These are phyloP conservation scores for Solanum sitiens DNA, from an alignment of 257 asterid species.

Conservation along the genomic window DNA sequence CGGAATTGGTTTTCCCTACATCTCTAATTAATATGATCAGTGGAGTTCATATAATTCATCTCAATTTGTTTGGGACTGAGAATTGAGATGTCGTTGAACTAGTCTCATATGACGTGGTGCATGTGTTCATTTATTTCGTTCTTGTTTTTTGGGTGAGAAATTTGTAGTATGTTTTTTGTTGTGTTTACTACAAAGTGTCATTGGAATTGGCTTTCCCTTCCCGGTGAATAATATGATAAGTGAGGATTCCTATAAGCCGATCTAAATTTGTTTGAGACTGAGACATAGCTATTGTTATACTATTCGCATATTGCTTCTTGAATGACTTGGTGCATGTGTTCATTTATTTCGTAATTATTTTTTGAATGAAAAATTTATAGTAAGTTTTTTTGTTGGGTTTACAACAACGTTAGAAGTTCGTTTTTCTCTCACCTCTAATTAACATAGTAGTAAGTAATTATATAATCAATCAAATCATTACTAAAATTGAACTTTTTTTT, in stretches of 20 bases:
- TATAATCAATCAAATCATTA: too few relatives aligned
- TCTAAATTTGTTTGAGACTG: background rate
- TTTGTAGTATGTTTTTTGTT: constrained; percentile 41
- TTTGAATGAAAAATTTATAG: background rate
- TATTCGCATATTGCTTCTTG: background rate
- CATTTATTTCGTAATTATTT: constrained; percentile 6
- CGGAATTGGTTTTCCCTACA: constrained; percentile 74
- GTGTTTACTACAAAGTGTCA: constrained; percentile 63
- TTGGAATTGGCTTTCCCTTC: constrained; percentile 68
- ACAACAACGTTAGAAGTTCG: too few relatives aligned
- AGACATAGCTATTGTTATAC: background rate
- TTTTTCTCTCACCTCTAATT: background rate
- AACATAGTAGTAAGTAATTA: too few relatives aligned
- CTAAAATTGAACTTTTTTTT: too few relatives aligned
- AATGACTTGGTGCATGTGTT: background rate
- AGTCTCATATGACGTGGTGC: background rate
- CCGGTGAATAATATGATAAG: background rate
- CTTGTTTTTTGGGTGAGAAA: background rate
- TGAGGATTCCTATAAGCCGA: background rate
- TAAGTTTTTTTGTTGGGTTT: background rate
- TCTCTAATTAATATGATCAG: background rate
- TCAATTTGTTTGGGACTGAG: background rate
- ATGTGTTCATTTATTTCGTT: constrained; percentile 6
- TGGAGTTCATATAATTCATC: background rate
- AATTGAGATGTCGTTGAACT: background rate